Evolutionary conservation across 768 basidiomycete genomes (phyloP), one percentile per base, ranked within the genome.

Genomic region (Leccinum broughii): DNA sequence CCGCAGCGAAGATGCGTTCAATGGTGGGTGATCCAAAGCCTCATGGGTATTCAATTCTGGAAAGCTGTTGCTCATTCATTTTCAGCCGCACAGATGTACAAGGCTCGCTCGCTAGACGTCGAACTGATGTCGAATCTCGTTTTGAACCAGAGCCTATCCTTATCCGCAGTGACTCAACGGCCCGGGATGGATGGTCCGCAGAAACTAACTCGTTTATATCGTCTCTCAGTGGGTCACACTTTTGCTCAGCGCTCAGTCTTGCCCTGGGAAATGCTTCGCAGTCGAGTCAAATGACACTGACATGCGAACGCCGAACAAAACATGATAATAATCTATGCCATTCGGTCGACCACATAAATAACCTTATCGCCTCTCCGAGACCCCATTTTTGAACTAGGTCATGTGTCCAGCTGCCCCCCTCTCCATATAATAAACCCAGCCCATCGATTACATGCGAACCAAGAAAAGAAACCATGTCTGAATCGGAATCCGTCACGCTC

Each of bases 331-430:
- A 41, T 41, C 39, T 3, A 46, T 54, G 24, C 4, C 53, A 58
- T 13, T 26, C 32, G 24, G 28, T 41, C 24, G 14, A 51, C 50
- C 15, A 22, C 50, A 51, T 30, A 22, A 46, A 60, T 37, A 61
- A 10, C 35, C 32, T 11, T 13, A 51, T 37, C 57, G 20, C 28
- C 35, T 35, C 35, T 20, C 44, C 44, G n/a, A 11, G 44, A 1
- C 56, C 24, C 51, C 56, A 63, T 54, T 57, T 62, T 51, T 57
- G 54, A 63, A 62, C 59, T 4, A 58, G 39, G 56, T 65, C 64
- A 65, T 62, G 64, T 55, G 64, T 46, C 6, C 53, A n/a, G 10
- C 34, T 14, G 8, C 6, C 6, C 41, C 51, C 22, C 26, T 26
- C 26, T 61, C 39, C 34, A 53, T 39, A 53, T 20, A 20, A 20